These are phyloP conservation scores for Fusarium gaditjirri DNA, from an alignment of 2,329 filamentous ascomycete genomes.

Conservation along the genomic window DNA sequence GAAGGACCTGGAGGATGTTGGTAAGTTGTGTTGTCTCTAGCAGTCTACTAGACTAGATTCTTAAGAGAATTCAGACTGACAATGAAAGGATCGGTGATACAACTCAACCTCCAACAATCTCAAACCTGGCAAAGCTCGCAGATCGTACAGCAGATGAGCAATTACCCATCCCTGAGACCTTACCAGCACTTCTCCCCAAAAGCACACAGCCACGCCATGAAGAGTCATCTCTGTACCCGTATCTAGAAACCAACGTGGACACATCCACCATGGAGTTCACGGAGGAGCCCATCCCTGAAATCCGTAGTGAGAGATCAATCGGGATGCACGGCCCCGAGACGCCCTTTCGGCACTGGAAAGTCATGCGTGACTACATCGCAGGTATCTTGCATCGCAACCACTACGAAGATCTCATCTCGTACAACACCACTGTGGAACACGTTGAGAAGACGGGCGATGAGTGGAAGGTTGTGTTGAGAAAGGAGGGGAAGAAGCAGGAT, in stretches of 20 bases:
- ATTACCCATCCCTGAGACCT: conserved; percentile 55
- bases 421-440: conserved; percentile 70
- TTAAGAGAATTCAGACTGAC: not conserved
- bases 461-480: conserved; percentile 63
- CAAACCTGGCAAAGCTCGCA: conserved; percentile 59
- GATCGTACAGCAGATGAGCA: conserved; percentile 61
- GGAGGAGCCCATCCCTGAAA: conserved; percentile 62
- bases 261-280: conserved; percentile 69
- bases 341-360: conserved; percentile 70
- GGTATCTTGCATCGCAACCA: conserved; percentile 62
- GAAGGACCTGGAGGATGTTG: conserved; percentile 70
- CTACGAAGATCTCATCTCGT: conserved; percentile 63
- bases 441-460: conserved; percentile 61
- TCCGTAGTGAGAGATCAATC: conserved; percentile 45
- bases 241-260: conserved; percentile 73
- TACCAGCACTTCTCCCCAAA: conserved; percentile 59
- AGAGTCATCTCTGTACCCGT: conserved; percentile 70
- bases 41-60: fast-evolving
- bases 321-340: conserved; percentile 63
- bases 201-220: conserved; percentile 59
- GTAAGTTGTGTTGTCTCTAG: conserved; percentile 49
- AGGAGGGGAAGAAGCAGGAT: conserved; percentile 54
- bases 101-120: conserved; percentile 52
- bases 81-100: conserved; percentile 55
- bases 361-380: conserved; percentile 66